A percentile compares a stretch with the other conserved stretches of the same genome.
These are phyloP conservation scores for Dianthus caryophyllus DNA, from an alignment of 148 eudicot genomes.

Conservation along the genomic window DNA sequence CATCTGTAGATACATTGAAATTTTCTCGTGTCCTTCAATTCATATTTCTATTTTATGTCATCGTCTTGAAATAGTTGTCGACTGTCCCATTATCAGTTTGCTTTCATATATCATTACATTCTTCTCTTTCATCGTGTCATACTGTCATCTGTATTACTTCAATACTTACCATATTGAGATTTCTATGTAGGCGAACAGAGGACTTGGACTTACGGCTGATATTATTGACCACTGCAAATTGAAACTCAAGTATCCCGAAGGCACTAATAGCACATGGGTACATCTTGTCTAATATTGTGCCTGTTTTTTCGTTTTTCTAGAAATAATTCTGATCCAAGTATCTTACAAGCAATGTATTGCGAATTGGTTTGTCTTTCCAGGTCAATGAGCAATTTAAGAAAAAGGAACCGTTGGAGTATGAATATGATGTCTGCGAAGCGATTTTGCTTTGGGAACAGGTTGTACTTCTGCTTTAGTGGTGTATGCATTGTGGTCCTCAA, in stretches of 20 bases:
- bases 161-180: slow-evolving; percentile 11
- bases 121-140: background rate
- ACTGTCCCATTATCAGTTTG: background rate
- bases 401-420: slow-evolving; percentile 86
- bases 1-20: background rate
- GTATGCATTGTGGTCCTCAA: background rate
- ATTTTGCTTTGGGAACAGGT: slow-evolving; percentile 98
- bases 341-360: background rate
- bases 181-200: slow-evolving; percentile 73
- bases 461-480: background rate
- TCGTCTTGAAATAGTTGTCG: background rate
- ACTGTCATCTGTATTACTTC: too few species aligned
- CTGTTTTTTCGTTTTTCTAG: background rate
- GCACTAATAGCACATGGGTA: slow-evolving; percentile 97
- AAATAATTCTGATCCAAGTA: background rate
- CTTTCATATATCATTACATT: background rate
- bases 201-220: slow-evolving; percentile 89
- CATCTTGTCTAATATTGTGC: slow-evolving; percentile 12
- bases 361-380: slow-evolving; percentile 35
- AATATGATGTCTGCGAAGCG: slow-evolving; percentile 83
- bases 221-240: slow-evolving; percentile 88
- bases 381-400: slow-evolving; percentile 74
- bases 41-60: background rate
- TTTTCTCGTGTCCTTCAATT: background rate
- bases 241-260: slow-evolving; percentile 79